These are phyloP conservation scores for Tulasnella sp. DNA, from an alignment of 768 basidiomycete genomes.

Conservation along the genomic window DNA sequence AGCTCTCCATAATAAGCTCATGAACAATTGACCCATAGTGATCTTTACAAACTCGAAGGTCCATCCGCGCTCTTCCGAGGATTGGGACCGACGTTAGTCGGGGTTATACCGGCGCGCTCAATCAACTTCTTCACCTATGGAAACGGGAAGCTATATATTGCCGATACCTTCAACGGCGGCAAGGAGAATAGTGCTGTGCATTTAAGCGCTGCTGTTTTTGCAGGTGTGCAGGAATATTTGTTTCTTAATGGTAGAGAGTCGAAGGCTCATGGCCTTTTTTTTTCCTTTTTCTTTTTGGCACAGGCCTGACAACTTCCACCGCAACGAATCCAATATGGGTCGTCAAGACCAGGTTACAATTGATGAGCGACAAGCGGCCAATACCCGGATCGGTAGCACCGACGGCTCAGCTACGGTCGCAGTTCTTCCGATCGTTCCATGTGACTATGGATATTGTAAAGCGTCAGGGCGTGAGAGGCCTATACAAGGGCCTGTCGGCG, in stretches of 20 bases:
- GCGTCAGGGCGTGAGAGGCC: slow-evolving; percentile 60
- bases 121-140: slow-evolving; percentile 99
- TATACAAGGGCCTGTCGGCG: slow-evolving; percentile 92
- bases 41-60: slow-evolving; percentile 84
- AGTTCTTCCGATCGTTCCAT: slow-evolving; percentile 15
- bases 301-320: slow-evolving; percentile 72
- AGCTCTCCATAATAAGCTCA: not conserved
- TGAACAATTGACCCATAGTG: slow-evolving; percentile 32
- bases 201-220: slow-evolving; percentile 71
- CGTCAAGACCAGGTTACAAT: slow-evolving; percentile 91
- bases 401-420: slow-evolving; percentile 17
- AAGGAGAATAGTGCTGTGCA: slow-evolving; percentile 80
- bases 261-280: too few relatives aligned
- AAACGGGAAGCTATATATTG: slow-evolving; percentile 87
- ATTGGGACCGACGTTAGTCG: slow-evolving; percentile 86
- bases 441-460: not conserved
- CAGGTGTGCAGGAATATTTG: slow-evolving; percentile 28
- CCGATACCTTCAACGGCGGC: slow-evolving; percentile 66
- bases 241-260: not conserved
- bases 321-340: slow-evolving; percentile 99
- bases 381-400: slow-evolving; percentile 14
- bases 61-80: slow-evolving; percentile 87
- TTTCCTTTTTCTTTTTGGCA: not conserved
- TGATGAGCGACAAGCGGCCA: slow-evolving; percentile 33
- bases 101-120: slow-evolving; percentile 88